Conservation (phyloP, 257 asterid species). For the Rauvolfia tetraphylla region DNA sequence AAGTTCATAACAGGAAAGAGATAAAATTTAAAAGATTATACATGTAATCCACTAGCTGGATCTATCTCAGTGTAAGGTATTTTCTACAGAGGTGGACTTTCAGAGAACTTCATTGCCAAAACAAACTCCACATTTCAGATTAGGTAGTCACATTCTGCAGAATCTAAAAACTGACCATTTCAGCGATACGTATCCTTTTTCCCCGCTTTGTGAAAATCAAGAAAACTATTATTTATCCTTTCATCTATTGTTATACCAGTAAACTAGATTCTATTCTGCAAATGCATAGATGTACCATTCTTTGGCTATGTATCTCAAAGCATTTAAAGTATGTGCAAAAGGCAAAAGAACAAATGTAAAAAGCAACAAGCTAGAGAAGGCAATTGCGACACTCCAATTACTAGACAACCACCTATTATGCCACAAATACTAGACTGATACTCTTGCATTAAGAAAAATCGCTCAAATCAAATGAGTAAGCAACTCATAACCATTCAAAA, state of each 20-base stretch:
- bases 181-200: neutral
- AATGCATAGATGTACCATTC: neutral
- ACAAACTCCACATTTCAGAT: neutral
- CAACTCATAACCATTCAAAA: slow-evolving; percentile 12
- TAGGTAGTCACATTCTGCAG: neutral
- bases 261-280: neutral
- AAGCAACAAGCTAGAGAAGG: neutral
- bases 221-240: neutral
- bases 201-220: neutral
- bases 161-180: neutral
- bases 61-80: neutral
- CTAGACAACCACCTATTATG: neutral
- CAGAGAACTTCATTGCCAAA: neutral
- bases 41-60: neutral
- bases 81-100: neutral
- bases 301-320: neutral
- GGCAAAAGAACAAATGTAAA: neutral
- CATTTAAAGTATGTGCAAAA: neutral
- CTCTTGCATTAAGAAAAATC: neutral
- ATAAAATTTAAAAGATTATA: neutral
- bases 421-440: slow-evolving; percentile 3
- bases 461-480: slow-evolving; percentile 3
- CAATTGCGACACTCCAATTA: neutral
- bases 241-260: neutral
- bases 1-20: neutral